A percentile compares a stretch with the other conserved stretches of the same genome.
Conservation (phyloP, 2,329 filamentous ascomycete genomes). For the Leptoxyphium fumago region DNA sequence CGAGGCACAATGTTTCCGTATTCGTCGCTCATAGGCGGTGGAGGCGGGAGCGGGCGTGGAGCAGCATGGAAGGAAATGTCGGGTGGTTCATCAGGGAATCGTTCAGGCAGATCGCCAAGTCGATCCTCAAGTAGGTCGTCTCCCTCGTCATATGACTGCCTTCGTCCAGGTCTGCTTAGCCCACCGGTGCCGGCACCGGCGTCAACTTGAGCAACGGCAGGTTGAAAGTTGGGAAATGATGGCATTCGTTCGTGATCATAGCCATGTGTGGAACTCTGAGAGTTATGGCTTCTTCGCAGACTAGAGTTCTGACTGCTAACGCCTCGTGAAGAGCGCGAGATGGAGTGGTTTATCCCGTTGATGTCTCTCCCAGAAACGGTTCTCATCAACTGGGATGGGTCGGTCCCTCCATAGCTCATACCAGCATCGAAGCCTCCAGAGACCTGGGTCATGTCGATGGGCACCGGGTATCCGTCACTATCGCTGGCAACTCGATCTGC, state of each 20-base stretch:
- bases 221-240: conserved; percentile 41
- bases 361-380: conserved; percentile 18
- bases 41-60: conserved; percentile 48
- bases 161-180: conserved; percentile 56
- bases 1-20: conserved; percentile 39
- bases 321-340: conserved; percentile 19
- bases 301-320: conserved; percentile 26
- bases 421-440: conserved; percentile 55
- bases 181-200: conserved; percentile 74
- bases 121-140: conserved; percentile 50
- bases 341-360: conserved; percentile 20
- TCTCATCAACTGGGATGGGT: conserved; percentile 24
- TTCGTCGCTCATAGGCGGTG: conserved; percentile 30
- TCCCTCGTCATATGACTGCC: conserved; percentile 82
- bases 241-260: conserved; percentile 39
- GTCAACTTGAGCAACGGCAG: conserved; percentile 56
- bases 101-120: conserved; percentile 21
- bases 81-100: conserved; percentile 46
- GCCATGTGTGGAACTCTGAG: conserved; percentile 23
- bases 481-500: conserved; percentile 39
- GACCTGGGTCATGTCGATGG: conserved; percentile 59
- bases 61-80: conserved; percentile 93
- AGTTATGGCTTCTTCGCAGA: conserved; percentile 28
- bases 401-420: conserved; percentile 43
- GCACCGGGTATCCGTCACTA: conserved; percentile 46